Evolutionary conservation across 2,329 filamentous ascomycete species (phyloP).

Genomic region (Botrytis pseudocinerea): DNA sequence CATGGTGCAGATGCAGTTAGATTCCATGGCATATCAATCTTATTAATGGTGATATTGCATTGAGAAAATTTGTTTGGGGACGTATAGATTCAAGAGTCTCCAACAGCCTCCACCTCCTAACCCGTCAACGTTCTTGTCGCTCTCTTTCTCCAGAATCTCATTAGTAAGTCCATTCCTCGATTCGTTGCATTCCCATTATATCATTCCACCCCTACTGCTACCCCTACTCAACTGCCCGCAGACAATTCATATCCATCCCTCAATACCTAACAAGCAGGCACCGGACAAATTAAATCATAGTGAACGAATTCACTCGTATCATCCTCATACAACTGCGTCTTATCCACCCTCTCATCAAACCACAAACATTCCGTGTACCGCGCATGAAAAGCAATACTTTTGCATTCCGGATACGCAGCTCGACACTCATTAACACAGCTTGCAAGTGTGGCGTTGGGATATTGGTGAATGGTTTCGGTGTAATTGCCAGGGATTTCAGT

Average conservation of each 20-base stretch:
- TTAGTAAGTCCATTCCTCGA: background rate
- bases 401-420: slow-evolving; percentile 9
- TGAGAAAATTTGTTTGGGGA: background rate
- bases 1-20: background rate
- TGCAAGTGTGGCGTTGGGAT: background rate
- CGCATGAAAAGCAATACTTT: slow-evolving; percentile 16
- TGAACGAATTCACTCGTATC: slow-evolving; percentile 18
- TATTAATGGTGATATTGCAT: background rate
- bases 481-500: slow-evolving; percentile 3
- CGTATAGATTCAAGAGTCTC: background rate
- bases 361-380: slow-evolving; percentile 19
- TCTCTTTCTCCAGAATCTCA: background rate
- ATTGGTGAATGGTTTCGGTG: slow-evolving; percentile 12
- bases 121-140: background rate
- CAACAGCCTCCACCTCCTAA: background rate
- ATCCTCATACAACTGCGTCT: slow-evolving; percentile 20
- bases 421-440: slow-evolving; percentile 21
- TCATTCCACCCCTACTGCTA: too few relatives aligned
- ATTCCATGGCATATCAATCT: background rate
- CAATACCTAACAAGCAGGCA: background rate
- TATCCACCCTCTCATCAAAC: slow-evolving; percentile 1
- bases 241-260: too few relatives aligned
- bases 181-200: background rate
- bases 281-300: slow-evolving; percentile 21
- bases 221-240: too few relatives aligned